Conservation (phyloP, 2,329 filamentous ascomycete species). For the Trichoderma sp. region DNA sequence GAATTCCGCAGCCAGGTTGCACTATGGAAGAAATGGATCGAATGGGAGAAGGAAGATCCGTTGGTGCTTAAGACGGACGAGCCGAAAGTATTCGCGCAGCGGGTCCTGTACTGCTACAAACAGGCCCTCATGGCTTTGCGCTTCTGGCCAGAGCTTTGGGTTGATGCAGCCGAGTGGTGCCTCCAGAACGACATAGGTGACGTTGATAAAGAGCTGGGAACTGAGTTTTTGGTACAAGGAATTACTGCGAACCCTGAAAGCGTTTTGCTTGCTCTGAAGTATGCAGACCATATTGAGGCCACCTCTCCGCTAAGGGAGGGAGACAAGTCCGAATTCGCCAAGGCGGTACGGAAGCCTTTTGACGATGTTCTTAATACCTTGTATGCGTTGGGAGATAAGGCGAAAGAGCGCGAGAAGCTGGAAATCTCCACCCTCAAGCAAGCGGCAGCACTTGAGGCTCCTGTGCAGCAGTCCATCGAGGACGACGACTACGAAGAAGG, state of each 20-base stretch:
- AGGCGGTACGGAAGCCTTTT: constrained; percentile 78
- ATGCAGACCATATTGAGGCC: constrained; percentile 81
- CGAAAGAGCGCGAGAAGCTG: constrained; percentile 60
- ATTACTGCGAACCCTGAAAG: constrained; percentile 91
- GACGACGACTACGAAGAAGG: constrained; percentile 48
- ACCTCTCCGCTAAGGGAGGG: constrained; percentile 74
- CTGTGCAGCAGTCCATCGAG: constrained; percentile 39
- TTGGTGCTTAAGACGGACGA: constrained; percentile 84
- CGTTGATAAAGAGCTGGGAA: constrained; percentile 61
- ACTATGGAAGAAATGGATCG: constrained; percentile 90
- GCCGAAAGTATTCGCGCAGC: constrained; percentile 66
- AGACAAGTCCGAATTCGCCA: constrained; percentile 72
- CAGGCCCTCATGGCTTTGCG: constrained; percentile 89
- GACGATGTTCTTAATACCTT: constrained; percentile 79
- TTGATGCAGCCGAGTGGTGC: constrained; percentile 90
- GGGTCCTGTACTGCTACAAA: constrained; percentile 87
- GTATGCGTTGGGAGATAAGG: constrained; percentile 79
- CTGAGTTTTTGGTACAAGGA: constrained; percentile 77
- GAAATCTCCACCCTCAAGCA: constrained; percentile 58
- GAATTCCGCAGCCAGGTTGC: constrained; percentile 83
- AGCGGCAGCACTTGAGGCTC: constrained; percentile 40
- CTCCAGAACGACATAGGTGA: constrained; percentile 68
- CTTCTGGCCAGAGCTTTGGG: constrained; percentile 96
- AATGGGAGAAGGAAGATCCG: constrained; percentile 92
- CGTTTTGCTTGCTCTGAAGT: constrained; percentile 82